A percentile compares a stretch with the other conserved stretches of the same genome.
Evolutionary conservation across 2,329 filamentous ascomycete genomes (phyloP).

Genomic region (Nemania sp.): DNA sequence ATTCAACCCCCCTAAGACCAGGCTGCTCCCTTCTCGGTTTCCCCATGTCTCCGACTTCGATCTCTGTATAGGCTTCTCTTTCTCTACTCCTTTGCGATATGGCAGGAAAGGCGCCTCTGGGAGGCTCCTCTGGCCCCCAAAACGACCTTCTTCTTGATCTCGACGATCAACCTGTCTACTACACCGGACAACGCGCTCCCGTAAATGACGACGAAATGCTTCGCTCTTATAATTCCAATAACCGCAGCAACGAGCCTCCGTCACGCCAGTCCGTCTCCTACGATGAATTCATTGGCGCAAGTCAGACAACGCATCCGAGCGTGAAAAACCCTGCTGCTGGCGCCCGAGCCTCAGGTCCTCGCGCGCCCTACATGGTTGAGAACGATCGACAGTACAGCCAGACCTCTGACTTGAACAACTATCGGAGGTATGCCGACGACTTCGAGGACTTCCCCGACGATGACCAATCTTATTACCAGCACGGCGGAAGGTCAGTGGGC

Average conservation of each 20-base stretch:
- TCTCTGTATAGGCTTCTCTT: constrained; percentile 33
- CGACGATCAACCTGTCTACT: constrained; percentile 74
- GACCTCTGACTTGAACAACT: constrained; percentile 82
- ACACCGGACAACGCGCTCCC: constrained; percentile 77
- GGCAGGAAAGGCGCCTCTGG: constrained; percentile 62
- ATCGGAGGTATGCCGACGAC: constrained; percentile 88
- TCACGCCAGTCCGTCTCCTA: constrained; percentile 87
- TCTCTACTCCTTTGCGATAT: constrained; percentile 55
- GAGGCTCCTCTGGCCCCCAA: constrained; percentile 52
- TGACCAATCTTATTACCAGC: constrained; percentile 80
- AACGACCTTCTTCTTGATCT: constrained; percentile 73
- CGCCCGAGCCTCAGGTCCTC: constrained; percentile 35
- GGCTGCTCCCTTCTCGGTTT: constrained; percentile 8
- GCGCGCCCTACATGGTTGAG: constrained; percentile 50
- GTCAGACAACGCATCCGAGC: constrained; percentile 54
- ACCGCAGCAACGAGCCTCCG: constrained; percentile 58
- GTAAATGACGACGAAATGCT: constrained; percentile 81
- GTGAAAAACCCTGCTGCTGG: constrained; percentile 46
- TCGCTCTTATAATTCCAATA: constrained; percentile 69
- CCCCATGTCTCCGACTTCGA: constrained; percentile 40
- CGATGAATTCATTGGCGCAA: constrained; percentile 83
- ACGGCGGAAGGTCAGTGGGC: constrained; percentile 56
- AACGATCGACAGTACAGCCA: constrained; percentile 65
- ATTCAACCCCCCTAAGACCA: constrained; percentile 1
- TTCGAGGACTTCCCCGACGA: constrained; percentile 82